Evolutionary conservation across 2,329 filamentous ascomycete species (phyloP), one percentile per base, ranked within the genome.

Genomic region (Colletotrichum horii): DNA sequence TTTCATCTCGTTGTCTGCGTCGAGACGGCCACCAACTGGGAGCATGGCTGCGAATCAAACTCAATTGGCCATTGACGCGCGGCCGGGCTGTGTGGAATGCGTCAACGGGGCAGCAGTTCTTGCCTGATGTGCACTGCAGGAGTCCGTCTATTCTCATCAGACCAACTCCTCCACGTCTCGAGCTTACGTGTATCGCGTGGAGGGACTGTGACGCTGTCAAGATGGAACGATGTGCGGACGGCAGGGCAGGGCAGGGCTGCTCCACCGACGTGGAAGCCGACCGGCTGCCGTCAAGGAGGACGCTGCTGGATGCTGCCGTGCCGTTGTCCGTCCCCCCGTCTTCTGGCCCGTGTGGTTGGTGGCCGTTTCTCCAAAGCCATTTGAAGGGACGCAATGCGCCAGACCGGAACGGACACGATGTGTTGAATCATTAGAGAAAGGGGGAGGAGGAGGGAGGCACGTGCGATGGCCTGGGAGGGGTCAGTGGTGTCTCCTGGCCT

Each of bases 21-120:
- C 19, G 22, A 58, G 19, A 34, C 19, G 24, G 34, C 6, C 26
- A 36, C 19, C 24, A 64, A 61, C 74, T 32, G 48, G 74, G 64
- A 65, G 64, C 22, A 76, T 76, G 70, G 70, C 65, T 76, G 70
- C 58, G 32, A 26, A 36, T n/a, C 14, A 60, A 76, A 76, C 70
- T 74, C 70, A 76, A 76, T 76, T 74, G 34, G 24, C 34, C 19
- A 11, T 30, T 58, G 65, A 69, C 74, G 64, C 70, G 74, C 70
- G 70, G 48, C 60, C 58, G 22, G 30, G 28, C 15, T 62, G 26
- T 58, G 43, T 32, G 58, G 64, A 68, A 30, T 43, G 38, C 26
- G 43, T 34, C 48, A 15, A 68, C 22, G 30, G 43, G 28, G 34
- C 24, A 24, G 15, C 14, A 48, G 30, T 26, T 43, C 24, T 30